Evolutionary conservation across 2,329 filamentous ascomycete species (phyloP).

Genomic region (Claviceps purpurea): DNA sequence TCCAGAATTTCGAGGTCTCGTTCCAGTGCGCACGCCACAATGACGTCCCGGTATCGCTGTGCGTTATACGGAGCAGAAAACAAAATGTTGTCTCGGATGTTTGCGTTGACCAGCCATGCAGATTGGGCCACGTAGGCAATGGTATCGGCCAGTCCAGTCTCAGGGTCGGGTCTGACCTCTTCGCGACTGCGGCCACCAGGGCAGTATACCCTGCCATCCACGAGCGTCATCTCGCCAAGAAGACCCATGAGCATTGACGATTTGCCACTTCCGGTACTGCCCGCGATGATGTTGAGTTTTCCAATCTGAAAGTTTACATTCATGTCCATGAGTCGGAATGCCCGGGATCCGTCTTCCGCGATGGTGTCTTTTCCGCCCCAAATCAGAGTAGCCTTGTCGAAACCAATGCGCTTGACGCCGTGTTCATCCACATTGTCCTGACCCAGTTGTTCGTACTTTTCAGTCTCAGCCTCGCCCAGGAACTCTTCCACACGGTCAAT

Average conservation of each 20-base stretch:
- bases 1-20: conserved; percentile 87
- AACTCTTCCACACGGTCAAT: conserved; percentile 95
- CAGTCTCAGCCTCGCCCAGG: conserved; percentile 82
- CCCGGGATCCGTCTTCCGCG: conserved; percentile 51
- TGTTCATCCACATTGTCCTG: conserved; percentile 54
- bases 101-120: conserved; percentile 92
- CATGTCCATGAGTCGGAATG: conserved; percentile 73
- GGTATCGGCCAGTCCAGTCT: conserved; percentile 78
- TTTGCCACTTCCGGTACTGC: conserved; percentile 89
- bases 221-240: conserved; percentile 85
- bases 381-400: conserved; percentile 71
- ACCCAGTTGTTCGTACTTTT: conserved; percentile 80
- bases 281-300: conserved; percentile 82
- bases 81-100: conserved; percentile 89
- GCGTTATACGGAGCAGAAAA: conserved; percentile 75
- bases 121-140: conserved; percentile 95
- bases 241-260: conserved; percentile 92
- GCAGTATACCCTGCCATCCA: conserved; percentile 69
- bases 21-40: conserved; percentile 81
- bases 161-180: conserved; percentile 66
- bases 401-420: conserved; percentile 65
- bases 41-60: conserved; percentile 72
- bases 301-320: conserved; percentile 73
- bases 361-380: conserved; percentile 65
- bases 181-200: conserved; percentile 78